Evolutionary conservation across 2,329 filamentous ascomycete genomes (phyloP).

Genomic region (Trichoderma aggressivum): DNA sequence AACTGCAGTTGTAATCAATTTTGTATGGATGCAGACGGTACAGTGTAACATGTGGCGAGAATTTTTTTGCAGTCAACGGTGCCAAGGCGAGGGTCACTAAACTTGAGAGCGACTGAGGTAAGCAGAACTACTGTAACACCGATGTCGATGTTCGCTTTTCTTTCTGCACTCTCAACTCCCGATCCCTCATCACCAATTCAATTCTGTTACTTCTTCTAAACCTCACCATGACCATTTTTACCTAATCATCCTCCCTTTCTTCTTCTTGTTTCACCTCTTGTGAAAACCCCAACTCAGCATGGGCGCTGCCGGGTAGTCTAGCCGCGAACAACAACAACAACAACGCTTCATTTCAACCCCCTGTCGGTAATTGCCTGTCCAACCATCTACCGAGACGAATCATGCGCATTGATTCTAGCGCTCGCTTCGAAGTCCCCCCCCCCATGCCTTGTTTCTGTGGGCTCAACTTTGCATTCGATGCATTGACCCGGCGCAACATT

Average conservation of each 20-base stretch:
- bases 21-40: background rate
- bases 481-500: background rate
- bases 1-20: background rate
- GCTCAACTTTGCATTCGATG: background rate
- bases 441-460: background rate
- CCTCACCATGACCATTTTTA: background rate
- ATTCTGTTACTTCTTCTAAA: background rate
- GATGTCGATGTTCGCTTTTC: no score
- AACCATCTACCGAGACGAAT: constrained; percentile 15
- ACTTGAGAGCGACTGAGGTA: background rate
- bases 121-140: background rate
- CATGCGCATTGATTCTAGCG: constrained; percentile 7
- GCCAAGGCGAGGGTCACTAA: background rate
- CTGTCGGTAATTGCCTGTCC: constrained; percentile 10
- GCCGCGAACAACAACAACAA: background rate
- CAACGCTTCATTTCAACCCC: background rate
- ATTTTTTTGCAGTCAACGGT: background rate
- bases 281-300: background rate
- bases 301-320: constrained; percentile 5
- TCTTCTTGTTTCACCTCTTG: background rate
- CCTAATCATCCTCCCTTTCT: background rate
- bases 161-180: background rate
- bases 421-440: background rate
- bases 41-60: background rate
- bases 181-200: background rate